Evolutionary conservation across 2,329 filamentous ascomycete species (phyloP), one percentile per base, ranked within the genome.

Genomic region (Aspergillus ochraceoroseus): DNA sequence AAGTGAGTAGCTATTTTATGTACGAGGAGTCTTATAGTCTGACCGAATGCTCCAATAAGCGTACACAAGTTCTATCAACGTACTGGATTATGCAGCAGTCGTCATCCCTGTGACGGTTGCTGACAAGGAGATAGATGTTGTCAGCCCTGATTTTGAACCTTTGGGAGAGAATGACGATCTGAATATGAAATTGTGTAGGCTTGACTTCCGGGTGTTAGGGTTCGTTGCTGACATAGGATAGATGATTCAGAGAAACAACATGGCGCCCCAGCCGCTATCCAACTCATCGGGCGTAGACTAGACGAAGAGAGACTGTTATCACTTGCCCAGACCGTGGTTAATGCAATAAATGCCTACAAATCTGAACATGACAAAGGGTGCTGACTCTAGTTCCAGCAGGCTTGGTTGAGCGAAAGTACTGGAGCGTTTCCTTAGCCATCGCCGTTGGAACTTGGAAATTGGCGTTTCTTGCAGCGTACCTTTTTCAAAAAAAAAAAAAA

Each of bases 281-380:
- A 41, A 15, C 38, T 41, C 19, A 35, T 41, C 5, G 38, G 32
- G 26, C 38, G 38, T 14, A 41, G 38, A 33, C 19, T 41, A 14
- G 38, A 41, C 20, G 38, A 41, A 26, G 38, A 41, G n/a, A 29
- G 38, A 11, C 19, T 41, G 32, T 32, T 41, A 11, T 41, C 38
- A n/a, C 20, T 41, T 13, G 38, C 38, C 28, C 32, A 41, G 27
- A 18, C 35, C 23, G 38, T 41, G 23, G 32, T 41, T 32, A 26
- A 41, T 30, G 32, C 38, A 23, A 35, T 41, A 26, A 19, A 20
- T 19, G 38, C 34, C 25, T 41, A 41, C 32, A 41, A 19, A 35
- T 23, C 38, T 12, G 30, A 18, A 29, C n/a, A 17, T 23, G 25
- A 18, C 17, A 18, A 31, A 18, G 9, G 30, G 23, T 13, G 23